Conservation (phyloP, 257 asterid genomes). For the Nicotiana tabacum region DNA sequence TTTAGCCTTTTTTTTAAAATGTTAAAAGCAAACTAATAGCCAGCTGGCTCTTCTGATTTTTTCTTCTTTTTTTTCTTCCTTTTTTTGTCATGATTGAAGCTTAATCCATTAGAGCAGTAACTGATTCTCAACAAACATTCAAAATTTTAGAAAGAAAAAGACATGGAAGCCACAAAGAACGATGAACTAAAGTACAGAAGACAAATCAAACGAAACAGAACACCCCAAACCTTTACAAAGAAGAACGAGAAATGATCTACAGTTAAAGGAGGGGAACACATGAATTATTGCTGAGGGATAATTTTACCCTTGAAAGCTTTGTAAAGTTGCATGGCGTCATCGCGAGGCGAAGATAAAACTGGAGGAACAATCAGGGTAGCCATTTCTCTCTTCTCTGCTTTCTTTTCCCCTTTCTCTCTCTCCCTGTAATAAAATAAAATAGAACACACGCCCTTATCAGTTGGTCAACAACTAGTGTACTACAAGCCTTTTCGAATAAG, state of each 20-base stretch:
- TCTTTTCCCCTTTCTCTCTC: neutral
- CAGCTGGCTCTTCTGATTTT: neutral
- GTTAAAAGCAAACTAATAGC: neutral
- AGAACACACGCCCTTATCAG: neutral
- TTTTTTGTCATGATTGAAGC: neutral
- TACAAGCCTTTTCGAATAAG: neutral
- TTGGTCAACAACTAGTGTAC: neutral
- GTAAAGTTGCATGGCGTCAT: conserved; percentile 77
- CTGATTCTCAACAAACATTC: neutral
- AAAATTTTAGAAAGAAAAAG: neutral
- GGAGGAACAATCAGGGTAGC: conserved; percentile 63
- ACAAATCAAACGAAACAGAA: neutral
- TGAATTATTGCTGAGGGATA: too few species aligned
- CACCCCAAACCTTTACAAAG: neutral
- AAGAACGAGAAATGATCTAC: neutral
- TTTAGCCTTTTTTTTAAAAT: too few species aligned
- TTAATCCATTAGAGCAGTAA: neutral
- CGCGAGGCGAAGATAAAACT: conserved; percentile 71
- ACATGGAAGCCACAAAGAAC: neutral
- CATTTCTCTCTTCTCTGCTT: conserved; percentile 31
- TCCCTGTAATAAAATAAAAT: neutral
- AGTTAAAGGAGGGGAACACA: neutral
- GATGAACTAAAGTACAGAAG: neutral
- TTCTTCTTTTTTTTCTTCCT: neutral
- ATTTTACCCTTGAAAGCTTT: conserved; percentile 80